Evolutionary conservation across 2,329 filamentous ascomycete species (phyloP), one percentile per base, ranked within the genome.

Genomic region (Xylariaceae sp.): DNA sequence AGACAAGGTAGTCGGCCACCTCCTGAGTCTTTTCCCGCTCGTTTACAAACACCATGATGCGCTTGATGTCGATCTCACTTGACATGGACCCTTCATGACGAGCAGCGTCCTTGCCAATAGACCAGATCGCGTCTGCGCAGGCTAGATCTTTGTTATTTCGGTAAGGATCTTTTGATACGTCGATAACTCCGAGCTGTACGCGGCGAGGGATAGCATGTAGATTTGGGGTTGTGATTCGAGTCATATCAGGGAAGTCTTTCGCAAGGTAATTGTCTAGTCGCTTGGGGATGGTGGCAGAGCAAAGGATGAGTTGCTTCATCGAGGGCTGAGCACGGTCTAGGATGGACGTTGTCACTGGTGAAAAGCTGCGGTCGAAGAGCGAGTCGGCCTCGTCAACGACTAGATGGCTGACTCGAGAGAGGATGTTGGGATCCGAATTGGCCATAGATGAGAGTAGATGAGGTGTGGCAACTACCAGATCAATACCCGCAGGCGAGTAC

Each of bases 361-460:
- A 83, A 76, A 99, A 99, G 54, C 91, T 95, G 53, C 92, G 89
- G 74, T 99, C 95, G 62, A 99, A 84, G 8, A 99, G 84, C 3
- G 92, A 97, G 73, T 99, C 94, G 1, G 95, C 95, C 77, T 99
- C 95, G 69, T 99, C 95, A 42, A 96, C 81, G 54, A 99, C 82
- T 9, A 99, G 81, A 69, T 97, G 91, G 1, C 84, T 86, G 53
- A 97, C 92, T 10, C 91, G 88, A n/a, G 91, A 92, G 29, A 99
- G 83, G 57, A 99, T 86, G 66, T 96, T 93, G 9, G 94, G 94
- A 61, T 97, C 92, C 16, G 86, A 87, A 61, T 96, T 86, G 10
- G 91, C 91, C 67, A 99, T 94, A 57, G 90, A 92, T 50, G 88
- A 82, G 32, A 99, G 82, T 9, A 99, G 81, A 67, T 97, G 92